Conservation (phyloP, 2,329 filamentous ascomycete species). For the Shiraia bambusicola region DNA sequence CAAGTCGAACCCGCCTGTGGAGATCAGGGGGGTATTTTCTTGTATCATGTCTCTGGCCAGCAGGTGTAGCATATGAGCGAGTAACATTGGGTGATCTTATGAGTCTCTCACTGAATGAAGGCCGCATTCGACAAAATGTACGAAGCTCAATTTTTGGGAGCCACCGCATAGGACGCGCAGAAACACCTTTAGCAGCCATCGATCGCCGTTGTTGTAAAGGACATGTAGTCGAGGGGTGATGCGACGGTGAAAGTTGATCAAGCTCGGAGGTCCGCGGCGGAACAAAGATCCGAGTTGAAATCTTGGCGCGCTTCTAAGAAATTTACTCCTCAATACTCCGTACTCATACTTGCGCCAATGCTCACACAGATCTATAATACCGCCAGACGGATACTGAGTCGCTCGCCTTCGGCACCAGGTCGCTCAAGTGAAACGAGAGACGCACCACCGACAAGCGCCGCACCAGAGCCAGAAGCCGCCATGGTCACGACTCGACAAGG, state of each 20-base stretch:
- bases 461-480: constrained; percentile 13
- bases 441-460: constrained; percentile 12
- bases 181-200: constrained; percentile 26
- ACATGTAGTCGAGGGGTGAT: not conserved
- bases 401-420: constrained; percentile 32
- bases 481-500: constrained; percentile 43
- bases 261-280: constrained; percentile 22
- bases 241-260: not conserved
- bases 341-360: constrained; percentile 24
- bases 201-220: not conserved
- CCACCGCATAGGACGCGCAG: constrained; percentile 10
- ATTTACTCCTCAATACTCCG: constrained; percentile 12
- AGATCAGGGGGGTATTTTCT: constrained; percentile 21
- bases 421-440: constrained; percentile 19
- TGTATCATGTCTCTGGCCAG: constrained; percentile 14
- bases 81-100: not conserved
- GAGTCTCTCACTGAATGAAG: not conserved
- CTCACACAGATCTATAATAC: constrained; percentile 34
- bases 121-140: constrained; percentile 18
- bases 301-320: constrained; percentile 30
- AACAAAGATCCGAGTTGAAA: constrained; percentile 15
- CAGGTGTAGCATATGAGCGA: constrained; percentile 15
- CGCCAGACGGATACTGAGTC: constrained; percentile 33
- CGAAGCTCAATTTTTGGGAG: constrained; percentile 14
- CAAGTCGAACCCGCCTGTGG: constrained; percentile 22